These are phyloP conservation scores for Fistulifera pelliculosa DNA, from an alignment of 108 stramenopile genomes.

Conservation along the genomic window DNA sequence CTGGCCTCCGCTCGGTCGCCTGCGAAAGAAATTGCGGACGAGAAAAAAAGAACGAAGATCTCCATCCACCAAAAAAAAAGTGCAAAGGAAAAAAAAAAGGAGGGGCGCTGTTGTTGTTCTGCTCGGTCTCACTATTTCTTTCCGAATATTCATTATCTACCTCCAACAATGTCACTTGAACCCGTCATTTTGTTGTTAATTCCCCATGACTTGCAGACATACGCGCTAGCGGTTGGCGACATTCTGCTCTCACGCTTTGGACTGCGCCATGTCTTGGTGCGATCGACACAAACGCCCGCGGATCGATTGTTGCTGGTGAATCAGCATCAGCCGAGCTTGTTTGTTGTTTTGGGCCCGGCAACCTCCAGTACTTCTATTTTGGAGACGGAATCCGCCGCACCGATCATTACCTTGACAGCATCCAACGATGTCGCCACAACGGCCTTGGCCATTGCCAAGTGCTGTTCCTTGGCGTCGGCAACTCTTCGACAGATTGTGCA, in stretches of 20 bases:
- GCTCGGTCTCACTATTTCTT: too few relatives aligned
- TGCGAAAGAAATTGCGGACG: too few relatives aligned
- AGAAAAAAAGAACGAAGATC: too few relatives aligned
- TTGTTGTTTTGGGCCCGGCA: slow-evolving; percentile 23
- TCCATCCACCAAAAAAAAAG: too few relatives aligned
- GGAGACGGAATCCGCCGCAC: slow-evolving; percentile 22
- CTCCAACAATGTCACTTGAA: too few relatives aligned
- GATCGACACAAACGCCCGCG: slow-evolving; percentile 26
- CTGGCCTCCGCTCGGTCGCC: too few relatives aligned
- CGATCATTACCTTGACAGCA: slow-evolving; percentile 6
- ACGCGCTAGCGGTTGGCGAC: slow-evolving; percentile 20
- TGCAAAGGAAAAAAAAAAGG: too few relatives aligned
- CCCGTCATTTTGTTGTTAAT: not conserved
- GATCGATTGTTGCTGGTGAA: slow-evolving; percentile 18
- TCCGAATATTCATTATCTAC: too few relatives aligned
- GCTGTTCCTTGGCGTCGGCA: slow-evolving; percentile 21
- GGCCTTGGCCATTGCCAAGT: slow-evolving; percentile 36
- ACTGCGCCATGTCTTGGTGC: slow-evolving; percentile 24
- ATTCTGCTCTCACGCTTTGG: slow-evolving; percentile 16
- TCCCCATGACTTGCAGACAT: not conserved
- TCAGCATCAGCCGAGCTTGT: slow-evolving; percentile 3
- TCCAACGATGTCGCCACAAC: slow-evolving; percentile 13
- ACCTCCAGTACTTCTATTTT: slow-evolving; percentile 11
- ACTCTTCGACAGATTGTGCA: slow-evolving; percentile 14
- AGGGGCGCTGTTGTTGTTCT: too few relatives aligned